A percentile compares a stretch with the other conserved stretches of the same genome.
Conservation (phyloP, 108 stramenopile species). For the Nannochloropsis oceanica region DNA sequence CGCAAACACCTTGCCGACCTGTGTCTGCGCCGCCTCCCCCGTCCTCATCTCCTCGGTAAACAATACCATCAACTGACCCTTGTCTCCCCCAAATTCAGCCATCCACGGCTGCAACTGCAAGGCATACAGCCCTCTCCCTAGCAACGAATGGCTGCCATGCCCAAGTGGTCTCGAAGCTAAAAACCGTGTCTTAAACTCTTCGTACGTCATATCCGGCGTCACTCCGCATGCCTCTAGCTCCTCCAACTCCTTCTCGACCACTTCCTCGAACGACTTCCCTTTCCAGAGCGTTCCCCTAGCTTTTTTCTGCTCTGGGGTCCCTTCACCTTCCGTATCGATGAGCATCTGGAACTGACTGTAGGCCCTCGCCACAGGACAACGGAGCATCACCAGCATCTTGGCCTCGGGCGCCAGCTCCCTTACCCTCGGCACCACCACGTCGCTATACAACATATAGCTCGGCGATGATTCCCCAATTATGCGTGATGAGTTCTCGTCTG, state of each 20-base stretch:
- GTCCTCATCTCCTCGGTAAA: constrained; percentile 58
- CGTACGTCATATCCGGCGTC: neutral
- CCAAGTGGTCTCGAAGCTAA: constrained; percentile 23
- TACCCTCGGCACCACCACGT: constrained; percentile 74
- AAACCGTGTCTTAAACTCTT: constrained; percentile 44
- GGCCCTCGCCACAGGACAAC: constrained; percentile 81
- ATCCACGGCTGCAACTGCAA: constrained; percentile 83
- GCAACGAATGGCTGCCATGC: constrained; percentile 66
- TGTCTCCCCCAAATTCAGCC: constrained; percentile 46
- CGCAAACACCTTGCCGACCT: constrained; percentile 48
- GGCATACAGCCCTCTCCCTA: constrained; percentile 76
- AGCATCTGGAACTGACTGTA: constrained; percentile 87
- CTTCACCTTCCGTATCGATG: constrained; percentile 55
- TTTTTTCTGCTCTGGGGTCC: constrained; percentile 60
- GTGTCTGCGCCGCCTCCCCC: constrained; percentile 34
- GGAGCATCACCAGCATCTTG: constrained; percentile 68
- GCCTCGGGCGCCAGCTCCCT: constrained; percentile 14
- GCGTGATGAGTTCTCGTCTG: constrained; percentile 52
- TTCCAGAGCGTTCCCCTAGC: constrained; percentile 52
- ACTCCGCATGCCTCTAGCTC: constrained; percentile 5
- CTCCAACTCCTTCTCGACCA: constrained; percentile 55
- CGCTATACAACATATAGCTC: constrained; percentile 55
- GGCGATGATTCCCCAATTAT: constrained; percentile 89
- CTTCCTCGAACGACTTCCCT: constrained; percentile 60
- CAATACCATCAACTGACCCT: constrained; percentile 48